phyloP scores from a whole-genome alignment of 2,329 filamentous ascomycete species.

The Colletotrichum agaves region DNA sequence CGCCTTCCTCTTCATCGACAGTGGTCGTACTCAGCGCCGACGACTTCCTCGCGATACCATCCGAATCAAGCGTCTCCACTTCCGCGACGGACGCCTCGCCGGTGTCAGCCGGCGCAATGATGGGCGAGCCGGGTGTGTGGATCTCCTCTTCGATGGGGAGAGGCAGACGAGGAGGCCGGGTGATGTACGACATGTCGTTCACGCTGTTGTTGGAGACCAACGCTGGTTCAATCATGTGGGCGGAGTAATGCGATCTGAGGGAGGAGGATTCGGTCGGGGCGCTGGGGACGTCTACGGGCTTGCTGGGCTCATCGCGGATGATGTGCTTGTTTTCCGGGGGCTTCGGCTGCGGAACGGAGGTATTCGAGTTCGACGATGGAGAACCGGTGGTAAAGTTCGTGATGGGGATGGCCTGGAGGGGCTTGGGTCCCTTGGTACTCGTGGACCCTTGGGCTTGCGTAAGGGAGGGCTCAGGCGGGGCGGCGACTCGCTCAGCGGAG shows the following conservation, averaged over 20 bases:
- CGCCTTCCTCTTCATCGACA: constrained; percentile 80
- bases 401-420: constrained; percentile 60
- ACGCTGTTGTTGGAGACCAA: constrained; percentile 66
- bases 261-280: constrained; percentile 48
- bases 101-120: constrained; percentile 77
- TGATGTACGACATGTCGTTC: constrained; percentile 71
- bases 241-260: constrained; percentile 50
- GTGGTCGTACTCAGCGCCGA: constrained; percentile 71
- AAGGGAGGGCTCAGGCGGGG: constrained; percentile 70
- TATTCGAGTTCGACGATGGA: constrained; percentile 42
- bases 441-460: constrained; percentile 70
- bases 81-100: constrained; percentile 66
- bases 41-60: constrained; percentile 62
- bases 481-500: constrained; percentile 64
- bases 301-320: constrained; percentile 54
- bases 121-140: constrained; percentile 89
- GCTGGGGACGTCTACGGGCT: constrained; percentile 68
- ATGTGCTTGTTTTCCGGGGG: constrained; percentile 42
- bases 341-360: constrained; percentile 36
- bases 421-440: constrained; percentile 57
- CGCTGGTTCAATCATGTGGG: constrained; percentile 53
- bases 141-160: constrained; percentile 94
- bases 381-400: constrained; percentile 61
- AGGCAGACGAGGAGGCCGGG: constrained; percentile 86
- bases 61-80: constrained; percentile 61